phyloP scores from a whole-genome alignment of 2,329 filamentous ascomycete species.

The Ophiobolus disseminans region DNA sequence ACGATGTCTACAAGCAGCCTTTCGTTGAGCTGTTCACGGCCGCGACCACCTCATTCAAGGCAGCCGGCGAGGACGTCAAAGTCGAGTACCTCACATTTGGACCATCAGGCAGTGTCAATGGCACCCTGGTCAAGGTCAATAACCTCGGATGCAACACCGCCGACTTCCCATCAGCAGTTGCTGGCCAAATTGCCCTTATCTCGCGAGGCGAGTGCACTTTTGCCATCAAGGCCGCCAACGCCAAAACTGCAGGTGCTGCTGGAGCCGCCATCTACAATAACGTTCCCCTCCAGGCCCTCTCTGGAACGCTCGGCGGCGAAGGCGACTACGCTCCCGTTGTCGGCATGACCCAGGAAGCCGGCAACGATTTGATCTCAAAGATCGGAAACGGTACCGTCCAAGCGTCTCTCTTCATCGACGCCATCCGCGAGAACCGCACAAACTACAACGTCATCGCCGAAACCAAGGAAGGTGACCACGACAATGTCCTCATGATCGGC shows the following conservation, averaged over 20 bases:
- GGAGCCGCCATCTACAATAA: conserved; percentile 77
- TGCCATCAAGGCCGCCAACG: conserved; percentile 69
- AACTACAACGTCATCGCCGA: conserved; percentile 52
- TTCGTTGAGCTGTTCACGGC: conserved; percentile 46
- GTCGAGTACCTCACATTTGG: conserved; percentile 59
- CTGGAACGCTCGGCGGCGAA: conserved; percentile 69
- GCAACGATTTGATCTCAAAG: conserved; percentile 61
- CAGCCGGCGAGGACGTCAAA: conserved; percentile 29
- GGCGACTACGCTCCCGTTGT: conserved; percentile 69
- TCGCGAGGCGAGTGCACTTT: conserved; percentile 73
- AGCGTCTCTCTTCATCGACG: conserved; percentile 50
- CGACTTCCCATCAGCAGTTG: conserved; percentile 66
- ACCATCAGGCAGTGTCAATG: conserved; percentile 66
- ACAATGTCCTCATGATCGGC: conserved; percentile 51
- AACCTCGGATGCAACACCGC: conserved; percentile 67
- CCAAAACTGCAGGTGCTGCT: conserved; percentile 71
- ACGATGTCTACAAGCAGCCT: conserved; percentile 43
- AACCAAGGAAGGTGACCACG: conserved; percentile 50
- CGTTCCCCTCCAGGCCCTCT: conserved; percentile 62
- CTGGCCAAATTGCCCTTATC: conserved; percentile 72
- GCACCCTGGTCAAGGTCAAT: conserved; percentile 66
- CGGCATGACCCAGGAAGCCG: conserved; percentile 68
- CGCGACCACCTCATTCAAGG: conserved; percentile 34
- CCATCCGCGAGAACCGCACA: conserved; percentile 55
- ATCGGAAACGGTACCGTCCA: conserved; percentile 54